A percentile compares a stretch with the other conserved stretches of the same genome.
These are phyloP conservation scores for Agrocybe praecox DNA, from an alignment of 768 basidiomycete genomes.

Conservation along the genomic window DNA sequence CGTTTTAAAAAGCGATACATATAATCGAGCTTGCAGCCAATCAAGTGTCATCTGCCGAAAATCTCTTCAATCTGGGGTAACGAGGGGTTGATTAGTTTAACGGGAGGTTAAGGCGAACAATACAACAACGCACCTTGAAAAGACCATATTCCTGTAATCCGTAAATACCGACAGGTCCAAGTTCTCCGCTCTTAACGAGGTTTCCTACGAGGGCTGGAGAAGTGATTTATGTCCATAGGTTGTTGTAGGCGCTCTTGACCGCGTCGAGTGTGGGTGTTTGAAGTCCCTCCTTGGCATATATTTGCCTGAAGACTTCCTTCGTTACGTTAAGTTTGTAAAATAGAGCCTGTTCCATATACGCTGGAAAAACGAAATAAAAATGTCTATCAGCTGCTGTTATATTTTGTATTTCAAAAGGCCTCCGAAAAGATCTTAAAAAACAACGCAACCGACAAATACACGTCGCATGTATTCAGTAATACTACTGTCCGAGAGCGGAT, in stretches of 20 bases:
- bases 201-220: constrained; percentile 64
- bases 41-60: constrained; percentile 73
- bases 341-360: constrained; percentile 78
- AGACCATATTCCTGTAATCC: constrained; percentile 88
- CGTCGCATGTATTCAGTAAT: too few relatives aligned
- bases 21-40: constrained; percentile 68
- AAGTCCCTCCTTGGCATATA: constrained; percentile 73
- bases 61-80: constrained; percentile 79
- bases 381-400: neutral
- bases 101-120: neutral
- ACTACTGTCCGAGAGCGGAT: neutral
- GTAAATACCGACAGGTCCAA: constrained; percentile 69
- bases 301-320: constrained; percentile 73
- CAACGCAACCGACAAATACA: neutral
- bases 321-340: constrained; percentile 79
- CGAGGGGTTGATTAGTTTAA: neutral
- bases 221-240: constrained; percentile 63
- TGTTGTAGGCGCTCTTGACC: constrained; percentile 60
- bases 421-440: neutral
- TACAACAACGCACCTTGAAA: constrained; percentile 64
- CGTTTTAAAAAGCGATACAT: neutral
- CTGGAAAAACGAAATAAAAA: constrained; percentile 31
- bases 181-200: constrained; percentile 62
- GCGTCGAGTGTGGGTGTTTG: constrained; percentile 65
- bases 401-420: neutral